Percentiles rank a stretch among this genome's conserved stretches.
phyloP scores from a whole-genome alignment of 805 yeast species.

The Yarrowia porcina region DNA sequence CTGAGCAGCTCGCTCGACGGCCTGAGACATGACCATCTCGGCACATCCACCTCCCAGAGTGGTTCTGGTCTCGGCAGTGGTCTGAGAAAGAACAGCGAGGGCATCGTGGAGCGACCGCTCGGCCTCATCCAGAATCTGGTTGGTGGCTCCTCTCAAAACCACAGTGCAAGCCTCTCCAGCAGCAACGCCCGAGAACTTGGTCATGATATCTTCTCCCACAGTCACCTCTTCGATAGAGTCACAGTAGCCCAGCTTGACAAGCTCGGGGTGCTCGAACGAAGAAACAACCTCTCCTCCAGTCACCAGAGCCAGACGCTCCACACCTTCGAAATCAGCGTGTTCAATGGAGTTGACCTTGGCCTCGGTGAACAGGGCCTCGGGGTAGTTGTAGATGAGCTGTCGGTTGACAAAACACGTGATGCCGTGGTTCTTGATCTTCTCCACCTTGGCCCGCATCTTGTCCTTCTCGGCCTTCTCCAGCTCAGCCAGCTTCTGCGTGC shows the following conservation, averaged over 20 bases:
- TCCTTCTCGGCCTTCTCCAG: slow-evolving; percentile 90
- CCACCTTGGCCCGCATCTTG: slow-evolving; percentile 87
- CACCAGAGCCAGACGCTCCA: slow-evolving; percentile 91
- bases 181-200: slow-evolving; percentile 91
- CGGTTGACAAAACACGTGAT: slow-evolving; percentile 91
- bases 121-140: slow-evolving; percentile 92
- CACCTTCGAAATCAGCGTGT: slow-evolving; percentile 98
- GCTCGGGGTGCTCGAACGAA: slow-evolving; percentile 89
- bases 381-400: slow-evolving; percentile 96
- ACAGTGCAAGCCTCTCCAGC: slow-evolving; percentile 96
- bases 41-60: slow-evolving; percentile 94
- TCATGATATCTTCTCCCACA: slow-evolving; percentile 88
- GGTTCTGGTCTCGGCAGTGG: slow-evolving; percentile 87
- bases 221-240: slow-evolving; percentile 85
- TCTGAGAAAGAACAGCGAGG: slow-evolving; percentile 88
- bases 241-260: slow-evolving; percentile 82
- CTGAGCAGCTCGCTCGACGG: slow-evolving; percentile 89
- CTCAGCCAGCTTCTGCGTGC: slow-evolving; percentile 90
- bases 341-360: slow-evolving; percentile 86
- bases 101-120: slow-evolving; percentile 98
- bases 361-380: slow-evolving; percentile 91
- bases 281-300: slow-evolving; percentile 98
- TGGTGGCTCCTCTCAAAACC: slow-evolving; percentile 95
- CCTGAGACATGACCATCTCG: slow-evolving; percentile 95
- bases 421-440: slow-evolving; percentile 81